Conservation (phyloP, 2,329 filamentous ascomycete genomes). For the Colletotrichum agaves region DNA sequence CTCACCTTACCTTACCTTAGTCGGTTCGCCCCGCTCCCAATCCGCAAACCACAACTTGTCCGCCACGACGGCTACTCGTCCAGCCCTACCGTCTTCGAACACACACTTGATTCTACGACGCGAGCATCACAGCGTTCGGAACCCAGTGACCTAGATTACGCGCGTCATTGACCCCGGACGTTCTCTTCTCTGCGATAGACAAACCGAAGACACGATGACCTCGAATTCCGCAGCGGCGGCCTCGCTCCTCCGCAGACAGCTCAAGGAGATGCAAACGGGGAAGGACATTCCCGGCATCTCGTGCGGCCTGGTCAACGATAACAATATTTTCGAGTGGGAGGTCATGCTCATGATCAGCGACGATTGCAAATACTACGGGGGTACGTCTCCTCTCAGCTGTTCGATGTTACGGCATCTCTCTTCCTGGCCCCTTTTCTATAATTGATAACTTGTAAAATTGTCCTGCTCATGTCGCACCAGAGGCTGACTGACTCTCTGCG, state of each 20-base stretch:
- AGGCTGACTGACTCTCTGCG: too few species aligned
- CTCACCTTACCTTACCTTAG: not conserved
- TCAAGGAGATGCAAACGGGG: conserved; percentile 93
- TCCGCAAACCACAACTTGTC: not conserved
- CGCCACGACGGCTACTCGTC: not conserved
- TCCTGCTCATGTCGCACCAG: too few species aligned
- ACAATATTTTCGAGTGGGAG: conserved; percentile 96
- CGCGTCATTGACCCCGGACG: not conserved
- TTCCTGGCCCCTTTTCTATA: not conserved
- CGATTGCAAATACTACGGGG: conserved; percentile 92
- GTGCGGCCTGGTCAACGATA: conserved; percentile 85
- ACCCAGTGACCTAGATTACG: too few species aligned
- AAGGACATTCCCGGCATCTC: conserved; percentile 96
- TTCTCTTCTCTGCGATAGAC: not conserved
- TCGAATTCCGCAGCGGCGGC: conserved; percentile 68
- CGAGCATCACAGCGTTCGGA: too few species aligned
- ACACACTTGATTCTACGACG: too few species aligned
- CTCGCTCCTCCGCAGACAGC: conserved; percentile 81
- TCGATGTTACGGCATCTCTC: not conserved
- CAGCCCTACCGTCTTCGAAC: too few species aligned
- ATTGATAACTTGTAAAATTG: too few species aligned
- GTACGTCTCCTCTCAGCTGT: conserved; percentile 58
- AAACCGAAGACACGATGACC: conserved; percentile 46
- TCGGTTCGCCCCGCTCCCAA: conserved; percentile 8
- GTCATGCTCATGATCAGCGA: conserved; percentile 99